These are phyloP conservation scores for Voacanga thouarsii DNA, from an alignment of 257 asterid genomes.

Conservation along the genomic window DNA sequence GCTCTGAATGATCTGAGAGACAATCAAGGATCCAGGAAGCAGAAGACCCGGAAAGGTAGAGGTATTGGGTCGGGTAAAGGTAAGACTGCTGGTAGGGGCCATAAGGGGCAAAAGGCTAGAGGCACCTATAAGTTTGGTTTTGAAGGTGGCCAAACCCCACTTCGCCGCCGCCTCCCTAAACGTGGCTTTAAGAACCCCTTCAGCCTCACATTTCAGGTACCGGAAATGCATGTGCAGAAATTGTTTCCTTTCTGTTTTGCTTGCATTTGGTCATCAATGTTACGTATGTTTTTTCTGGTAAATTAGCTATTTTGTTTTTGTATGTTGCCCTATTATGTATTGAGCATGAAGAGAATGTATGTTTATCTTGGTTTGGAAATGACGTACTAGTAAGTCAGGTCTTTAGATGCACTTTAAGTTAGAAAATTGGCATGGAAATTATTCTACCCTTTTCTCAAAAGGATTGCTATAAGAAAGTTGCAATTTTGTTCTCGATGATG, in stretches of 20 bases:
- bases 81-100: constrained; percentile 95
- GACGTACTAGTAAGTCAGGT: not conserved
- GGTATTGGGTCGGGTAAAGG: constrained; percentile 99
- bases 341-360: not conserved
- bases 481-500: not conserved
- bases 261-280: not conserved
- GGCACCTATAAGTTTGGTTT: constrained; percentile 85
- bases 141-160: constrained; percentile 98
- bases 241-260: not conserved
- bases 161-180: constrained; percentile 87
- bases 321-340: not conserved
- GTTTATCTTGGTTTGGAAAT: not conserved
- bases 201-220: constrained; percentile 84
- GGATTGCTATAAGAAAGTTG: not conserved
- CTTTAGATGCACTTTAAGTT: not conserved
- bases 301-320: not conserved
- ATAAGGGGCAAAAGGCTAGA: constrained; percentile 93
- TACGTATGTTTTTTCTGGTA: not conserved
- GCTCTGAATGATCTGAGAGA: constrained; percentile 83
- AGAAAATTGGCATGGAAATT: not conserved
- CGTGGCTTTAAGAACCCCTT: constrained; percentile 90
- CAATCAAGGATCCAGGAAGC: constrained; percentile 72
- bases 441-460: not conserved
- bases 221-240: not conserved
- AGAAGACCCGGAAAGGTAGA: constrained; percentile 89